Base-by-base conservation (phyloP, 1,284 basidiomycete species). In the Clitocybe nebularis region DNA sequence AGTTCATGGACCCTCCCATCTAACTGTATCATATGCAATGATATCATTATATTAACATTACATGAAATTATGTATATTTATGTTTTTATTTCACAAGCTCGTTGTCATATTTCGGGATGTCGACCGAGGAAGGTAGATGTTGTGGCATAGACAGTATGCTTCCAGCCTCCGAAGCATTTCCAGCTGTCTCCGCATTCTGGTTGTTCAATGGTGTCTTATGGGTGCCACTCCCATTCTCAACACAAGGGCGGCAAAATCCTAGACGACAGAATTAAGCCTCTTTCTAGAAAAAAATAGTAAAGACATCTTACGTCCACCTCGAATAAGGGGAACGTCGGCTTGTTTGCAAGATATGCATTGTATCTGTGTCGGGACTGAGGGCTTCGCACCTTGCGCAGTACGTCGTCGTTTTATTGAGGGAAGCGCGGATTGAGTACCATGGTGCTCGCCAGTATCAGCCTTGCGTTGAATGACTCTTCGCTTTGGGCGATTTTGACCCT, bases 261-360 rank as follows among this genome's bases (percentile, higher is more conserved):
- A 38, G 36, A 39, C 28, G 28, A 9, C 8, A 30, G 39, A 6
- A 20, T 28, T 14, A 23, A 14, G 10, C 28, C 11, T n/a, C 33
- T n/a, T n/a, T 47, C 9, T 24, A 8, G 25, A 5, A 10, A 25
- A 34, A 20, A 16, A 9, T 3, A 36, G 26, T 19, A 19, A n/a
- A n/a, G n/a, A n/a, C n/a, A 3, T 69, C 84, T 69, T 51, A 86
- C 83, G 72, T 29, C 84, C 83, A 46, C 81, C 81, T 56, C 79
- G 67, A 45, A 85, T 75, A 22, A 86, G 64, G 8, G 84, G 84
- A n/a, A 86, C 82, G 52, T 84, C 80, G 13, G 71, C 75, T 56
- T 76, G 70, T 34, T 74, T 71, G 56, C 83, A 86, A 4, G 72
- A 60, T 20, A 71, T 62, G 48, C 84, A 86, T 20, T 74, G 70